Evolutionary conservation across 768 basidiomycete species (phyloP), one percentile per base, ranked within the genome.

Genomic region (Amanita fuliginea): DNA sequence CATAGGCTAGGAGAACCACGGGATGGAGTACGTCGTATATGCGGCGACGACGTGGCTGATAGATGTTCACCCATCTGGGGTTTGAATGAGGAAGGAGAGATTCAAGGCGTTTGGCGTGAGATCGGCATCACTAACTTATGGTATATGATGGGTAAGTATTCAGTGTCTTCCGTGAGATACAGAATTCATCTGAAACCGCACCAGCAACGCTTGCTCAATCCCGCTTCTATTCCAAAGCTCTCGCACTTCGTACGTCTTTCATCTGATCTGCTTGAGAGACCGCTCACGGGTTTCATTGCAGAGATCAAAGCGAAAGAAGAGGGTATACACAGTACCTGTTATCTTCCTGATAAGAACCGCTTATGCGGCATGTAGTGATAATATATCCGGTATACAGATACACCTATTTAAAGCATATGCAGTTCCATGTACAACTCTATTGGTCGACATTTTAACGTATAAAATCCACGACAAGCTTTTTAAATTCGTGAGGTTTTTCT

Each of bases 401-500:
- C 11, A 13, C 13, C 13, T 32, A 4, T 5, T 13, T 32, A 13
- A 32, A 34, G n/a, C 21, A 14, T 26, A 6, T 21, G 37, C 34
- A 32, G n/a, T 18, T 16, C 2, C 21, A 7, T 19, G 14, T 21
- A 10, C 24, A 14, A 1, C 8, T 34, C 36, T 32, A 48, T 24
- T 28, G n/a, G 16, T 42, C n/a, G 22, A 35, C 42, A 14, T 22
- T 26, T n/a, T 4, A 22, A n/a, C n/a, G 33, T 13, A 50, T 37
- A 21, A 72, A 65, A 33, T 62, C 57, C 10, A 63, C 57, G 2
- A 68, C 61, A 0, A 64, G 51, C 40, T 69, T 68, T 59, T 65
- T 71, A 64, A 81, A 82, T 52, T 81, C 80, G 32, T 74, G 72
- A 4, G 80, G 80, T 74, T 74, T 75, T 60, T 94, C 90, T 13